Percentiles rank a stretch among this genome's conserved stretches.
phyloP scores from a whole-genome alignment of 2,329 filamentous ascomycete species.

The Fonsecaea pugnacius region DNA sequence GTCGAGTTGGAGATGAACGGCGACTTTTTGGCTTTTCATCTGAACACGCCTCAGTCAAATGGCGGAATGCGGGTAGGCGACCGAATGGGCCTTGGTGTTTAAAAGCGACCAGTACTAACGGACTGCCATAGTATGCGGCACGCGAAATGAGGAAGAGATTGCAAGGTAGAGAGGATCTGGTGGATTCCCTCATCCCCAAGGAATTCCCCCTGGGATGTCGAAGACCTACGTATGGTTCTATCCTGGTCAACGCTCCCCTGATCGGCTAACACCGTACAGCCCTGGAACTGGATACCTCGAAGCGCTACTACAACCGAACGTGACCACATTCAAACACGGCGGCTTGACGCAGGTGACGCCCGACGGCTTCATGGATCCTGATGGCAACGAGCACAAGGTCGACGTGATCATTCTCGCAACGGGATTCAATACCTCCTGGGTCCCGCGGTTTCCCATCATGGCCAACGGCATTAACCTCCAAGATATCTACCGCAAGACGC shows the following conservation, averaged over 20 bases:
- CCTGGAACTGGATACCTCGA: slow-evolving; percentile 34
- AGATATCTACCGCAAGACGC: slow-evolving; percentile 23
- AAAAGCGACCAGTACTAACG: no score
- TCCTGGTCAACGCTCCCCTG: no score
- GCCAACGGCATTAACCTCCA: slow-evolving; percentile 23
- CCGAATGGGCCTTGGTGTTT: no score
- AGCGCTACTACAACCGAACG: slow-evolving; percentile 49
- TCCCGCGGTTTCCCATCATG: slow-evolving; percentile 28
- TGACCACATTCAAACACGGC: slow-evolving; percentile 47
- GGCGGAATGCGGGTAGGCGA: not conserved
- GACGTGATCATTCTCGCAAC: slow-evolving; percentile 33
- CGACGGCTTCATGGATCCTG: slow-evolving; percentile 40
- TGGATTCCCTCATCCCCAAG: slow-evolving; percentile 52
- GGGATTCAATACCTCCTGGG: slow-evolving; percentile 33
- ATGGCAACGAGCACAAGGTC: slow-evolving; percentile 36
- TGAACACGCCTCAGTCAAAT: slow-evolving; percentile 35
- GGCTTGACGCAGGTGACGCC: slow-evolving; percentile 44
- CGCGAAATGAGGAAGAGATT: no score
- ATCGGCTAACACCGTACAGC: slow-evolving; percentile 3
- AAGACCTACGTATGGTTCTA: slow-evolving; percentile 41
- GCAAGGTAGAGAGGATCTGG: slow-evolving; percentile 39
- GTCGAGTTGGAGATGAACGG: slow-evolving; percentile 57
- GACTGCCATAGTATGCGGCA: no score
- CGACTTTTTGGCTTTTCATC: slow-evolving; percentile 58
- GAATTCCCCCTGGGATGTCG: slow-evolving; percentile 51